A percentile compares a stretch with the other conserved stretches of the same genome.
Evolutionary conservation across 352 stramenopile species (phyloP).

Genomic region (Phytopythium ostracodes): DNA sequence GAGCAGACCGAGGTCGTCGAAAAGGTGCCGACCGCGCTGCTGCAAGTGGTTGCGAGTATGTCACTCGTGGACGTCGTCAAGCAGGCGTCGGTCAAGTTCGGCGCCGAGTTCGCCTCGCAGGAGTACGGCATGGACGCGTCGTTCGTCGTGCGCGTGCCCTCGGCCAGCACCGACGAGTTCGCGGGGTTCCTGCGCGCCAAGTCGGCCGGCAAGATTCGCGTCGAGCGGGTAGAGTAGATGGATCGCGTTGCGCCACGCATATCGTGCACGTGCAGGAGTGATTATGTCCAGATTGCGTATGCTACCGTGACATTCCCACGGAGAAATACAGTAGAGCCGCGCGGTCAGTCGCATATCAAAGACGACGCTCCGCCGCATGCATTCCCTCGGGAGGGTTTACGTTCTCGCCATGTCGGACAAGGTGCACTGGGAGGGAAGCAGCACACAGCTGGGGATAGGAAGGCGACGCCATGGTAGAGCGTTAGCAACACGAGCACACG

Average conservation of each 20-base stretch:
- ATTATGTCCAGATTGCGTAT: conserved; percentile 3
- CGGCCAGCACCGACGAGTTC: conserved; percentile 23
- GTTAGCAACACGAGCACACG: too few species aligned
- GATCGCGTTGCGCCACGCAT: too few species aligned
- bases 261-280: background rate
- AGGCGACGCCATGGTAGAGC: too few species aligned
- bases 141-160: conserved; percentile 45
- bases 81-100: conserved; percentile 35
- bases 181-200: conserved; percentile 34
- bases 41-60: conserved; percentile 31
- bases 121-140: conserved; percentile 20
- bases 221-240: conserved; percentile 13
- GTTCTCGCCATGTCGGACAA: background rate
- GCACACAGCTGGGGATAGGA: background rate
- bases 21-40: conserved; percentile 33
- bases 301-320: too few species aligned
- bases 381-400: background rate
- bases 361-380: background rate
- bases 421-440: too few species aligned
- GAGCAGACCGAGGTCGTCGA: conserved; percentile 50
- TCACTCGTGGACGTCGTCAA: conserved; percentile 43
- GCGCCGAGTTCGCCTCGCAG: conserved; percentile 39
- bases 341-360: background rate
- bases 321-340: background rate
- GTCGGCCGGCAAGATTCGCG: conserved; percentile 37